phyloP scores from a whole-genome alignment of 371 early-diverging fungal genomes.

The Mortierella sp. region DNA sequence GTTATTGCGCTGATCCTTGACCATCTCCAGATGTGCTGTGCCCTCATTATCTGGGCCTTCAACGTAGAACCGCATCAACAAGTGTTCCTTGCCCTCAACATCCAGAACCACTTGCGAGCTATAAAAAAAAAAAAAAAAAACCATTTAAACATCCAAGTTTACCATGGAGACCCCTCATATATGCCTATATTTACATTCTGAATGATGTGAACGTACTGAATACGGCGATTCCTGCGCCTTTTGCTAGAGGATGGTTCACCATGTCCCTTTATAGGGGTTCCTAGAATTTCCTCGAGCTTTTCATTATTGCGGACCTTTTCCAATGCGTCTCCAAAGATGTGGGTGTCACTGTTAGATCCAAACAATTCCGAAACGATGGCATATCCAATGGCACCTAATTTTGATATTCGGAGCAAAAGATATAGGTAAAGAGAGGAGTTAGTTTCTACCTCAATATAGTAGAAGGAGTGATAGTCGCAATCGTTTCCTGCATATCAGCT shows the following conservation, averaged over 20 bases:
- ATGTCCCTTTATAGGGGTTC: conserved; percentile 61
- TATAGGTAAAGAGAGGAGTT: not conserved
- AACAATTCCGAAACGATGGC: conserved; percentile 53
- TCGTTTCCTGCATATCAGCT: not conserved
- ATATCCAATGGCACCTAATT: conserved; percentile 41
- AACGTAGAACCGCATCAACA: conserved; percentile 65
- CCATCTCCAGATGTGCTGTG: conserved; percentile 62
- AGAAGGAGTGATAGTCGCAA: not conserved
- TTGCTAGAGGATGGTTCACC: conserved; percentile 62
- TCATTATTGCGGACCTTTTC: conserved; percentile 48
- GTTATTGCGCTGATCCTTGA: conserved; percentile 61
- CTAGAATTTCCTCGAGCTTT: conserved; percentile 43
- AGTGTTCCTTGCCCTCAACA: conserved; percentile 58
- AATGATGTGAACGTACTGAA: conserved; percentile 22
- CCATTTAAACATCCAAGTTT: too few relatives aligned
- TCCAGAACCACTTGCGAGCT: conserved; percentile 62
- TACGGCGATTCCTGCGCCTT: conserved; percentile 60
- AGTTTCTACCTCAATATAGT: too few relatives aligned
- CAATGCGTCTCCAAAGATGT: conserved; percentile 54
- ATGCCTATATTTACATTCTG: too few relatives aligned
- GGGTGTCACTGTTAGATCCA: conserved; percentile 53
- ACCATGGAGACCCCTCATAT: not conserved
- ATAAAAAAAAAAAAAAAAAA: not conserved
- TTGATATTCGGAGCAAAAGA: not conserved
- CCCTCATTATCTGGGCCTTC: conserved; percentile 64